phyloP scores from a whole-genome alignment of 2,329 filamentous ascomycete species.

The Raffaelea albimanens region DNA sequence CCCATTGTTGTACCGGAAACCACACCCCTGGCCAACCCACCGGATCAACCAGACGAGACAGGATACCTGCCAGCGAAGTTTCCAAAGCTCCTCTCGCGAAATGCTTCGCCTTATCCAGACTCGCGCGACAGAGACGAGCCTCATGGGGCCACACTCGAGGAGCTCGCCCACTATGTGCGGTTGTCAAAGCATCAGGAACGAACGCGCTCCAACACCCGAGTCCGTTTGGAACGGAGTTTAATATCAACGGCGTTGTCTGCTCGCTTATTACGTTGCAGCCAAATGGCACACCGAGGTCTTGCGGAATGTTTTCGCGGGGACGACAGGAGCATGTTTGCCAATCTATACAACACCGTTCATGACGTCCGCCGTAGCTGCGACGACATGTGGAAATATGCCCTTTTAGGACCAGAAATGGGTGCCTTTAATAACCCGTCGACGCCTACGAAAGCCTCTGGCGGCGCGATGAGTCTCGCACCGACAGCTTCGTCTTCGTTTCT shows the following conservation, averaged over 20 bases:
- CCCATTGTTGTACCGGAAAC: no score
- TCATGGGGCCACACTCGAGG: constrained; percentile 62
- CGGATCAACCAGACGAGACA: no score
- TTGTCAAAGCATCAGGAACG: constrained; percentile 74
- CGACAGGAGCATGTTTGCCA: constrained; percentile 68
- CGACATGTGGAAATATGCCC: constrained; percentile 58
- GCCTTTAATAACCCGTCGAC: constrained; percentile 41
- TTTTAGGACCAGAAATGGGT: constrained; percentile 65
- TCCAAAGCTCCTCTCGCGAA: no score
- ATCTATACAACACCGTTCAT: constrained; percentile 67
- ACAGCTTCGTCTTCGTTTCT: constrained; percentile 51
- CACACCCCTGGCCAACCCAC: no score
- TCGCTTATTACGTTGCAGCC: constrained; percentile 64
- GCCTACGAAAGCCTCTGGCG: no score
- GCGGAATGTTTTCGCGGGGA: constrained; percentile 71
- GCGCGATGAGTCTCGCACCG: constrained; percentile 30
- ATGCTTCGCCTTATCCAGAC: no score
- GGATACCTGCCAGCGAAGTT: no score
- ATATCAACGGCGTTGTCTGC: constrained; percentile 67
- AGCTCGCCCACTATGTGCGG: constrained; percentile 69
- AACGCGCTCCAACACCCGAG: constrained; percentile 63
- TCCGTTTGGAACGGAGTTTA: constrained; percentile 64
- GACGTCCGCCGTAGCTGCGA: constrained; percentile 72
- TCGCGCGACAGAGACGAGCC: constrained; percentile 48
- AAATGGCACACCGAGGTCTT: constrained; percentile 64